Evolutionary conservation across 2,329 filamentous ascomycete species (phyloP).

Genomic region (Aspergillus calidoustus): DNA sequence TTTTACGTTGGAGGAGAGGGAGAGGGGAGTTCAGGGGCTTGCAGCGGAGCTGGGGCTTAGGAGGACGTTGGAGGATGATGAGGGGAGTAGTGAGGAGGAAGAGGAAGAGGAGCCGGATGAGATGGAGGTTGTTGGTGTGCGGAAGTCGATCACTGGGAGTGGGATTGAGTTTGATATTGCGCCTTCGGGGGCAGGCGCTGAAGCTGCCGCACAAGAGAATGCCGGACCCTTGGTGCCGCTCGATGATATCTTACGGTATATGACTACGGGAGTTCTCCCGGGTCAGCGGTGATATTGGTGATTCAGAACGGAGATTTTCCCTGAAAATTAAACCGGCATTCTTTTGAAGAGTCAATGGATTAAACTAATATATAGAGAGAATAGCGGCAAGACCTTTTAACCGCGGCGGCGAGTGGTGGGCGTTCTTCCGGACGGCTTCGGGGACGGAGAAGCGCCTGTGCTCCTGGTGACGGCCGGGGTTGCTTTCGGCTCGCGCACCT

Average conservation of each 20-base stretch:
- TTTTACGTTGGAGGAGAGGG: slow-evolving; percentile 74
- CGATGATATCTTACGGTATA: slow-evolving; percentile 55
- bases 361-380: slow-evolving; percentile 19
- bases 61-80: slow-evolving; percentile 62
- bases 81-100: slow-evolving; percentile 47
- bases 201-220: neutral
- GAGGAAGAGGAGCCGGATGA: slow-evolving; percentile 43
- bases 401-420: slow-evolving; percentile 62
- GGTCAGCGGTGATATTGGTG: slow-evolving; percentile 25
- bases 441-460: slow-evolving; percentile 49
- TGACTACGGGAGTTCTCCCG: slow-evolving; percentile 52
- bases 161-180: slow-evolving; percentile 43
- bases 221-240: slow-evolving; percentile 40
- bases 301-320: neutral
- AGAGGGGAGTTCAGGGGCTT: slow-evolving; percentile 69
- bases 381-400: slow-evolving; percentile 37
- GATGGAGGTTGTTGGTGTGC: slow-evolving; percentile 47
- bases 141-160: slow-evolving; percentile 35
- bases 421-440: slow-evolving; percentile 50
- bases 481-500: slow-evolving; percentile 31
- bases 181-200: slow-evolving; percentile 17
- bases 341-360: slow-evolving; percentile 15
- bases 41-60: slow-evolving; percentile 74
- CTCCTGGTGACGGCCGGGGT: slow-evolving; percentile 40
- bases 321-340: neutral